Percentiles rank a stretch among this genome's conserved stretches.
Evolutionary conservation across 805 yeast species (phyloP).

Genomic region (Cyberlindnera mycetangii): DNA sequence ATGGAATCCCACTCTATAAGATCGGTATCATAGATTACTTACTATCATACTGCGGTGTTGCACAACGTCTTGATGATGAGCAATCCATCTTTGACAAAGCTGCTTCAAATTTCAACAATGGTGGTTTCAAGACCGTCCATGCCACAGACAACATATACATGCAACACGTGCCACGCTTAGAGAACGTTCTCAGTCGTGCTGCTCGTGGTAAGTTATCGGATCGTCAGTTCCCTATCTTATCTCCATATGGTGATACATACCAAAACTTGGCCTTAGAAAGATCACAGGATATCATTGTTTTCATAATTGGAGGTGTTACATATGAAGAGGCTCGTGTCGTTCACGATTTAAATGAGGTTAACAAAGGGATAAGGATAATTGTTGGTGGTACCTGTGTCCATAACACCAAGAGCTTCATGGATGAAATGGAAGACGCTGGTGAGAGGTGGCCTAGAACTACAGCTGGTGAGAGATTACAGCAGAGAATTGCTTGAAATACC

Average conservation of each 20-base stretch:
- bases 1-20: conserved; percentile 29
- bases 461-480: conserved; percentile 13
- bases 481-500: conserved; percentile 7
- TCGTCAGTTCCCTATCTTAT: conserved; percentile 43
- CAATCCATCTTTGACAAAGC: conserved; percentile 29
- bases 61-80: conserved; percentile 39
- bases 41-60: conserved; percentile 41
- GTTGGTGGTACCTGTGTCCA: conserved; percentile 77
- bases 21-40: conserved; percentile 36
- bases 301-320: conserved; percentile 85
- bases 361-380: conserved; percentile 57
- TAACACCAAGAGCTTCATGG: conserved; percentile 38
- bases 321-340: conserved; percentile 88
- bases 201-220: conserved; percentile 34
- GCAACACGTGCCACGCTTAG: conserved; percentile 84
- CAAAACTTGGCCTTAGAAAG: conserved; percentile 29
- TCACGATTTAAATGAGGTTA: conserved; percentile 59
- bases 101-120: conserved; percentile 24
- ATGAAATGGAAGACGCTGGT: conserved; percentile 35
- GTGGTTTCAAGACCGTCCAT: conserved; percentile 36
- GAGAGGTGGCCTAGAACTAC: conserved; percentile 33
- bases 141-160: conserved; percentile 72
- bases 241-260: conserved; percentile 28
- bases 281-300: conserved; percentile 66
- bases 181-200: conserved; percentile 33